Percentiles rank a stretch among this genome's conserved stretches.
Evolutionary conservation across 1,284 basidiomycete genomes (phyloP).

Genomic region (Puccinia novopanici): DNA sequence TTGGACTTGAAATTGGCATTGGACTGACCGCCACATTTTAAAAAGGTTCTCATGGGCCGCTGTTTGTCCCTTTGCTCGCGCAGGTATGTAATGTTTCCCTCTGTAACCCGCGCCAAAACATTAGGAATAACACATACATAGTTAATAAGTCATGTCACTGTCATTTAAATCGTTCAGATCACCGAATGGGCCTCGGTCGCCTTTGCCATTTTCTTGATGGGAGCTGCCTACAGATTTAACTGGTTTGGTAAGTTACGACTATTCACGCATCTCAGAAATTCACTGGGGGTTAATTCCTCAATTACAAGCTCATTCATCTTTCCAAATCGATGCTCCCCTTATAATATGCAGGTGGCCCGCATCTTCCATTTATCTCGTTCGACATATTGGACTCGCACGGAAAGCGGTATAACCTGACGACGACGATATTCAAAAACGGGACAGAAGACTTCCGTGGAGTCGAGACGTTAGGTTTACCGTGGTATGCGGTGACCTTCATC

Average conservation of each 20-base stretch:
- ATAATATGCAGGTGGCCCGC: constrained; percentile 4
- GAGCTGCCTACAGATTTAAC: constrained; percentile 44
- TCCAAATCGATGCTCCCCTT: not conserved
- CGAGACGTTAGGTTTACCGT: constrained; percentile 33
- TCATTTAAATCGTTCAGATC: constrained; percentile 9
- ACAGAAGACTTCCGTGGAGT: constrained; percentile 25
- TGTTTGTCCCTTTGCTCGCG: constrained; percentile 30
- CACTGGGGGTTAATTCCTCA: not conserved
- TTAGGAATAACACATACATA: too few relatives aligned
- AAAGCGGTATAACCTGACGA: constrained; percentile 32
- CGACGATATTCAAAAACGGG: constrained; percentile 25
- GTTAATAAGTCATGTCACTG: not conserved
- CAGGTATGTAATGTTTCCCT: constrained; percentile 21
- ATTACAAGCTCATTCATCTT: not conserved
- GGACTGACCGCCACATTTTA: not conserved
- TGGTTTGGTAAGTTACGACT: constrained; percentile 40
- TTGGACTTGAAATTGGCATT: not conserved
- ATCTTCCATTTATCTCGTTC: constrained; percentile 45
- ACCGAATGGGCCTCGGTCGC: constrained; percentile 37
- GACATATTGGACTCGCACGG: constrained; percentile 32
- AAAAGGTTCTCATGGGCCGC: constrained; percentile 34
- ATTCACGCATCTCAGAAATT: not conserved
- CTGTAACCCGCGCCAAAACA: not conserved
- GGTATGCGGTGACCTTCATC: constrained; percentile 14
- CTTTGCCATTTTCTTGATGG: constrained; percentile 40